Evolutionary conservation across 768 basidiomycete genomes (phyloP), one percentile per base, ranked within the genome.

Genomic region (Mycena rosella): DNA sequence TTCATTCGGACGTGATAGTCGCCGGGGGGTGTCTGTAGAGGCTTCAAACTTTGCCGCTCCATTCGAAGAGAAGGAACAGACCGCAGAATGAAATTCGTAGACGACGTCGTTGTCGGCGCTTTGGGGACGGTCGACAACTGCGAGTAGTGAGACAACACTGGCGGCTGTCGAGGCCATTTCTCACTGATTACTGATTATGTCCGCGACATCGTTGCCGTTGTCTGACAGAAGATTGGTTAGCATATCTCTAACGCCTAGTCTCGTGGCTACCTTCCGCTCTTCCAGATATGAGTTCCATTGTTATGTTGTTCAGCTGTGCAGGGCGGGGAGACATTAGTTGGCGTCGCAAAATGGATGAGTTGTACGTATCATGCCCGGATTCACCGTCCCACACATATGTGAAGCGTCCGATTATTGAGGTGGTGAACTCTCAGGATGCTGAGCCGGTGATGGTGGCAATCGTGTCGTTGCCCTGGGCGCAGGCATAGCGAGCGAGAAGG

Each of bases 291-390:
- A 58, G 57, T n/a, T 58, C 57, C 57, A 58, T 30, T 1, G 57
- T 47, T 20, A 58, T 58, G 22, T 58, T 58, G 57, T 58, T 58
- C 14, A 58, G 57, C 57, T 47, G 57, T 58, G 15, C 14, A 56
- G 9, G 29, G 29, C 29, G 9, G 9, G 18, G 6, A 20, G 4
- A 2, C 24, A 14, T 22, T 42, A 34, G 30, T 44, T 3, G 6
- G n/a, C 3, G 29, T 3, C 20, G 40, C 14, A 24, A 20, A 29
- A 29, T 18, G 6, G 18, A 27, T 26, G 8, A 17, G 36, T 34
- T 24, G 30, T 42, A 58, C 57, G 27, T 47, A 58, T 58, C 57
- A 47, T 58, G 57, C 4, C 57, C 57, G 7, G 42, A 13, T 47
- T 58, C 15, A n/a, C 29, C 57, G 14, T 58, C 30, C 27, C 27